Conservation (phyloP, 2,329 filamentous ascomycete genomes). For the Arthrobotrys pseudoclavata region DNA sequence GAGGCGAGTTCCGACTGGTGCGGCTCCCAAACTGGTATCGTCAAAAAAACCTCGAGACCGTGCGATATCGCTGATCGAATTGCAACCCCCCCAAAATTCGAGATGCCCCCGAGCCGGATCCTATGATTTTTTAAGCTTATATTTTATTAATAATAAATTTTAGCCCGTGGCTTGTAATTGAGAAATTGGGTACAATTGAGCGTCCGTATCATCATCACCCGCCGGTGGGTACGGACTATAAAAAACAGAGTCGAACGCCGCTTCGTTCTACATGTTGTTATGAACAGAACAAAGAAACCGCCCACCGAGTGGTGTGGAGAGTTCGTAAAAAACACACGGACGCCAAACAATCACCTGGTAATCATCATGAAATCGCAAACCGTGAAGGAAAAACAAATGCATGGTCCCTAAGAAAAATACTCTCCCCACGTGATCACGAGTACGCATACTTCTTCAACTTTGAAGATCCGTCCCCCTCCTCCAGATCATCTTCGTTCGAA, state of each 20-base stretch:
- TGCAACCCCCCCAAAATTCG: no score
- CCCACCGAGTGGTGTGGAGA: conserved; percentile 42
- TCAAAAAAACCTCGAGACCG: conserved; percentile 34
- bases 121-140: neutral
- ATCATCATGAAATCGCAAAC: neutral
- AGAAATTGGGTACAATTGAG: neutral
- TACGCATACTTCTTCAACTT: conserved; percentile 44
- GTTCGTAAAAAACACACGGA: conserved; percentile 7
- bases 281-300: conserved; percentile 13
- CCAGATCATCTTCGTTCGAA: conserved; percentile 61
- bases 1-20: conserved; percentile 22
- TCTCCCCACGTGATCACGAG: conserved; percentile 10
- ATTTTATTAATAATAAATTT: conserved; percentile 2
- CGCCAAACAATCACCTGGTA: neutral
- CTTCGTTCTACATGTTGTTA: conserved; percentile 10
- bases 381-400: neutral
- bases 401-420: neutral
- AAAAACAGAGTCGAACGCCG: conserved; percentile 1
- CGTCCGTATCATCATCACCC: neutral
- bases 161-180: neutral
- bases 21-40: conserved; percentile 29
- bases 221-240: neutral
- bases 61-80: conserved; percentile 35
- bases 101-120: conserved; percentile 27
- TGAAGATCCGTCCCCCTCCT: conserved; percentile 10